A percentile compares a stretch with the other conserved stretches of the same genome.
Conservation (phyloP, 2,329 filamentous ascomycete genomes). For the Xylariaceae sp. region DNA sequence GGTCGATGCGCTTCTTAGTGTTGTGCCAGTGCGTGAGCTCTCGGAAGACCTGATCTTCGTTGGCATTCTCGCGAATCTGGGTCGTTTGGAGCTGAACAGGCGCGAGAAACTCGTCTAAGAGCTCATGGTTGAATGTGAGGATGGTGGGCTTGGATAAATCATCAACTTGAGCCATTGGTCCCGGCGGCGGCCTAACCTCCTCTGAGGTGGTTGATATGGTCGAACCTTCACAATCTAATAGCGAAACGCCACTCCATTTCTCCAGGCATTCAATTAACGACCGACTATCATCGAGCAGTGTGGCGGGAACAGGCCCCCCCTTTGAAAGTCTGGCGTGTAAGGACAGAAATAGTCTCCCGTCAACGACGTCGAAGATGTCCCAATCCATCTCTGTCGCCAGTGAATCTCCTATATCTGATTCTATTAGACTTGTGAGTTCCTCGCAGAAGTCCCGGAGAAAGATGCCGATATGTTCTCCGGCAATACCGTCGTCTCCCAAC, state of each 20-base stretch:
- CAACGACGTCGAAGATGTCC: conserved; percentile 33
- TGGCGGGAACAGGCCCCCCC: conserved; percentile 8
- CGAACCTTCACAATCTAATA: conserved; percentile 2
- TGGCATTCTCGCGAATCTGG: conserved; percentile 22
- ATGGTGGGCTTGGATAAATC: conserved; percentile 23
- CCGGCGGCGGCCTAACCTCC: not conserved
- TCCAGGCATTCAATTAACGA: conserved; percentile 10
- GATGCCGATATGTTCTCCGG: not conserved
- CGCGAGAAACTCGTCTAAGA: conserved; percentile 42
- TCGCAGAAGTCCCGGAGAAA: conserved; percentile 18
- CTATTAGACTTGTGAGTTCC: conserved; percentile 5
- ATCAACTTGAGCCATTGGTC: not conserved
- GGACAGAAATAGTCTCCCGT: conserved; percentile 28
- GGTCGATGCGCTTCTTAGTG: conserved; percentile 45
- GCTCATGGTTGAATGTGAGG: conserved; percentile 43
- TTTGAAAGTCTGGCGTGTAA: conserved; percentile 3
- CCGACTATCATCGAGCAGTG: conserved; percentile 19
- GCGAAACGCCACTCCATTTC: conserved; percentile 9
- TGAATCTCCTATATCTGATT: not conserved
- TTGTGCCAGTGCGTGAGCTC: conserved; percentile 60
- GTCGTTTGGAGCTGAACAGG: conserved; percentile 35
- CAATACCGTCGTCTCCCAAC: not conserved
- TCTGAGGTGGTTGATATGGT: not conserved
- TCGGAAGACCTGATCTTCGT: conserved; percentile 36
- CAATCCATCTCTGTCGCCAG: conserved; percentile 11